Evolutionary conservation across 345 rosid species (phyloP), one percentile per base, ranked within the genome.

Genomic region (Eucalyptus virginea): DNA sequence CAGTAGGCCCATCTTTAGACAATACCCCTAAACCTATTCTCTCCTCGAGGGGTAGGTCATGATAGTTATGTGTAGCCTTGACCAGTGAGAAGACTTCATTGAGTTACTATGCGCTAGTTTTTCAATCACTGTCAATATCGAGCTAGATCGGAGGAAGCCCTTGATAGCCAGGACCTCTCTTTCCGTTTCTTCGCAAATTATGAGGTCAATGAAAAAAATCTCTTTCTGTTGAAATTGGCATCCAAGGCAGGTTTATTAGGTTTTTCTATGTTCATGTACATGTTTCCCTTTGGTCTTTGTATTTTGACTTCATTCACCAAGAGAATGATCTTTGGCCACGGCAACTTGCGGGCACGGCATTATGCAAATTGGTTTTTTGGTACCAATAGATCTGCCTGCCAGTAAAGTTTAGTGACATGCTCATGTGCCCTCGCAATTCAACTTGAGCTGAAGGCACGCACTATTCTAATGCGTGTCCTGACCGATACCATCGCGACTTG

Each of bases 1-100:
- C 8, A 18, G 9, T 17, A 51, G 4, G 9, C 1, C 0, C 0
- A 4, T 51, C 2, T 51, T 51, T 51, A 51, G 23, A 4, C 56
- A 51, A 51, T 18, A 18, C 4, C 23, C 4, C 56, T 51, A 51
- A 51, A 18, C 4, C 9, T 18, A 51, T 51, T 51, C 9, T 3
- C 23, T 51, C 23, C 23, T 9, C 9, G 1, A 51, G 56, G 9
- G 56, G 9, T 7, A 51, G 56, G 56, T 51, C 56, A 18, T 18
- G 56, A 51, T 4, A 51, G 9, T 7, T 51, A 51, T 34, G 44
- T 32, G 81, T 23, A 34, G 44, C 26, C 26, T 34, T 69, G 16
- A 18, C 5, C 13, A 6, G 81, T 7, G 9, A 69, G 13, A 69
- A 69, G 44, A 5, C 23, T 69, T 19, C 44, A 18, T 34, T 34